Evolutionary conservation across 352 stramenopile genomes (phyloP).

Genomic region (Phytophthora boehmeriae): DNA sequence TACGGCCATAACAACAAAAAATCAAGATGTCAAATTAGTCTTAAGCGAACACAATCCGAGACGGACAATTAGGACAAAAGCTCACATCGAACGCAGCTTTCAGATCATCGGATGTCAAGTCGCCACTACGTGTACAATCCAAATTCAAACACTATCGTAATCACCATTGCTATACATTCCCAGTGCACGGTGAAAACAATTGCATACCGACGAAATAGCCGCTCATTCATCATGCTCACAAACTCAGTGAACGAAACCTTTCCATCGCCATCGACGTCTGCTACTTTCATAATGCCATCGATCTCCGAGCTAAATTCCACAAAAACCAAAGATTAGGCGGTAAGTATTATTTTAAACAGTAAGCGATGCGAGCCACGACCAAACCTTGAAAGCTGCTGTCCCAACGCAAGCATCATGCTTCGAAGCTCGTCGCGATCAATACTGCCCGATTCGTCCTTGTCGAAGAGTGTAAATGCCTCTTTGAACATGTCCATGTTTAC

Average conservation of each 20-base stretch:
- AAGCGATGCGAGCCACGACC: background rate
- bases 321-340: slow-evolving; percentile 2
- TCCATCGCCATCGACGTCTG: slow-evolving; percentile 66
- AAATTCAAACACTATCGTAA: background rate
- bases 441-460: slow-evolving; percentile 76
- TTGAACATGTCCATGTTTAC: slow-evolving; percentile 87
- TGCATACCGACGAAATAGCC: slow-evolving; percentile 60
- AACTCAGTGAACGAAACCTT: slow-evolving; percentile 86
- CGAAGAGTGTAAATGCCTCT: slow-evolving; percentile 75
- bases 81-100: slow-evolving; percentile 67
- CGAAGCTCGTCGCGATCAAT: slow-evolving; percentile 71
- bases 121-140: slow-evolving; percentile 35
- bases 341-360: background rate
- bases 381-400: slow-evolving; percentile 58
- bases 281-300: slow-evolving; percentile 71
- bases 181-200: background rate
- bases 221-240: slow-evolving; percentile 77
- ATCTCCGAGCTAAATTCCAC: slow-evolving; percentile 50
- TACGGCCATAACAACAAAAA: slow-evolving; percentile 17
- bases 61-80: slow-evolving; percentile 4
- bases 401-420: slow-evolving; percentile 54
- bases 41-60: no score
- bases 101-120: slow-evolving; percentile 60
- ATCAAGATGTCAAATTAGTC: no score
- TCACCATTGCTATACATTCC: no score